phyloP scores from a whole-genome alignment of 2,329 filamentous ascomycete genomes.

The Sporothrix pallida region DNA sequence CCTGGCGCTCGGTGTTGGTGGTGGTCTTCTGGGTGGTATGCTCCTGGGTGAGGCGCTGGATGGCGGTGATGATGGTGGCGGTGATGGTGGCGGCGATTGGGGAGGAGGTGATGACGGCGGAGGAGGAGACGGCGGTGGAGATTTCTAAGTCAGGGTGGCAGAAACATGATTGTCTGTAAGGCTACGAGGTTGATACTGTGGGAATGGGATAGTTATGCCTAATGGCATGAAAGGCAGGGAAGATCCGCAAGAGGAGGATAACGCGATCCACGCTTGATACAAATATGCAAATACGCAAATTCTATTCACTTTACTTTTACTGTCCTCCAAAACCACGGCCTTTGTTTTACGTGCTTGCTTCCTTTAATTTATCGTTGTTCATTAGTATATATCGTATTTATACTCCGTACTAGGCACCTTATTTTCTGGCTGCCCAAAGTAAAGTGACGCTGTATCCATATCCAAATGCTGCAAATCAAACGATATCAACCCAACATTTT shows the following conservation, averaged over 20 bases:
- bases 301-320: background rate
- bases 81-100: slow-evolving; percentile 44
- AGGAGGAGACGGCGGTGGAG: slow-evolving; percentile 47
- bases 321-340: too few relatives aligned
- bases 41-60: slow-evolving; percentile 72
- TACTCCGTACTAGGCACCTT: background rate
- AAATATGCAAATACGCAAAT: too few relatives aligned
- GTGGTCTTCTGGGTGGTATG: slow-evolving; percentile 78
- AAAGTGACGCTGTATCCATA: too few relatives aligned
- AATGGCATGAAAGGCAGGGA: background rate
- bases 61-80: slow-evolving; percentile 58
- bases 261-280: background rate
- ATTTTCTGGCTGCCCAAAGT: background rate
- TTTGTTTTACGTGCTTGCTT: background rate
- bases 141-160: slow-evolving; percentile 46
- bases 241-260: background rate
- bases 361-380: background rate
- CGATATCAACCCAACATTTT: too few relatives aligned
- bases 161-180: background rate
- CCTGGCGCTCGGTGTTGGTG: slow-evolving; percentile 74
- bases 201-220: background rate
- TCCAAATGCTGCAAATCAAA: too few relatives aligned
- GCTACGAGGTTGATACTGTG: background rate
- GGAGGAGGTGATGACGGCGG: slow-evolving; percentile 45
- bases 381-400: background rate